Evolutionary conservation across 768 basidiomycete genomes (phyloP).

Genomic region (Gyrodon lividus): DNA sequence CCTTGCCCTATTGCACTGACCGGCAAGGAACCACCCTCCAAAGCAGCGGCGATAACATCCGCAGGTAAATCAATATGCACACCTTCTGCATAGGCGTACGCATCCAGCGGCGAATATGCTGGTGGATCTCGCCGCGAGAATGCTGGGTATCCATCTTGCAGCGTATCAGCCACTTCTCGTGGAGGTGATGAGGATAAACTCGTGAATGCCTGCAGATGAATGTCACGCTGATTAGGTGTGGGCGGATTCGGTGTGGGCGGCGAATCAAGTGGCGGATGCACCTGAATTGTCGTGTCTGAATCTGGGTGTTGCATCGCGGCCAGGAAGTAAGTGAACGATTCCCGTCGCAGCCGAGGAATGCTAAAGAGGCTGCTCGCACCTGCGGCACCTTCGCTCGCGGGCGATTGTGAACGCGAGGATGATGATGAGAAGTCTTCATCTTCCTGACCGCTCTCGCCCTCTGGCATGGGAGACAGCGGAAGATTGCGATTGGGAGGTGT

Average conservation of each 20-base stretch:
- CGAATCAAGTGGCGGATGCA: constrained; percentile 79
- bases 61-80: constrained; percentile 93
- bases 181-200: constrained; percentile 20
- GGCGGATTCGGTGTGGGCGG: constrained; percentile 78
- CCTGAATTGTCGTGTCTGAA: constrained; percentile 65
- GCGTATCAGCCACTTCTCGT: constrained; percentile 18
- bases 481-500: constrained; percentile 48
- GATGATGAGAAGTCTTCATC: constrained; percentile 28
- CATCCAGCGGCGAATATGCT: constrained; percentile 86
- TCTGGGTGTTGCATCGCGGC: constrained; percentile 60
- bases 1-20: constrained; percentile 53
- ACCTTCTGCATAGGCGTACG: constrained; percentile 80
- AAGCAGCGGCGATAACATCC: constrained; percentile 85
- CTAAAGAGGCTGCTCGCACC: constrained; percentile 85
- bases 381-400: constrained; percentile 52
- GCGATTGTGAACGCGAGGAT: constrained; percentile 59
- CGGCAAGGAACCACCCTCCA: constrained; percentile 75
- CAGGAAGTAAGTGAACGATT: constrained; percentile 65
- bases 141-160: constrained; percentile 31
- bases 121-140: constrained; percentile 69
- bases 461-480: constrained; percentile 38
- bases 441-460: constrained; percentile 22
- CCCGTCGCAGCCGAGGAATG: constrained; percentile 64
- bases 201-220: constrained; percentile 70
- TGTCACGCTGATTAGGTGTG: constrained; percentile 82